Percentiles rank a stretch among this genome's conserved stretches.
Conservation (phyloP, 2,329 filamentous ascomycete genomes). For the Aureobasidium subglaciale region DNA sequence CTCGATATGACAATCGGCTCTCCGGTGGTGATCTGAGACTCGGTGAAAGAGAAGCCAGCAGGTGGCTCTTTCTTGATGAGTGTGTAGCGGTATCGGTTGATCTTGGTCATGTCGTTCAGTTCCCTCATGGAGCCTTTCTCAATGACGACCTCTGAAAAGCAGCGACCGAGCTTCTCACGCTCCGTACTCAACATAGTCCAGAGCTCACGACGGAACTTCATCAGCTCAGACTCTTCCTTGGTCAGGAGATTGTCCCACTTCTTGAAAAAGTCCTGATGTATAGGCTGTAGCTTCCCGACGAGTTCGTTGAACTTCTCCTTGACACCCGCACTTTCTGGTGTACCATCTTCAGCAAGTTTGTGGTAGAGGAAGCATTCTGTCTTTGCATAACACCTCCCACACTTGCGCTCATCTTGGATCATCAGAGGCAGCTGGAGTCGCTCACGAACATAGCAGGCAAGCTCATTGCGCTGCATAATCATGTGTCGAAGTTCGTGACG, state of each 20-base stretch:
- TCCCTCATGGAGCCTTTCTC: constrained; percentile 68
- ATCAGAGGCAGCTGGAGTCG: constrained; percentile 78
- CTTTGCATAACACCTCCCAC: constrained; percentile 84
- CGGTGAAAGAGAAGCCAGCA: constrained; percentile 70
- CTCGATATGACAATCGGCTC: constrained; percentile 97
- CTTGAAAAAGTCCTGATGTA: constrained; percentile 67
- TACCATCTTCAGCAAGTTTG: constrained; percentile 77
- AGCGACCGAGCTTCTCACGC: constrained; percentile 79
- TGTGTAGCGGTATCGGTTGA: constrained; percentile 84
- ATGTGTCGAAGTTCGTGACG: constrained; percentile 87
- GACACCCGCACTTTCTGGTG: constrained; percentile 73
- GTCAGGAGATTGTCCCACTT: constrained; percentile 93
- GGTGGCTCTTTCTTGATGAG: constrained; percentile 62
- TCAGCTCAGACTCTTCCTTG: constrained; percentile 85
- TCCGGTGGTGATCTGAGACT: constrained; percentile 79
- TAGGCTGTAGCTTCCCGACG: constrained; percentile 51
- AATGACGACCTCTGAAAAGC: constrained; percentile 82
- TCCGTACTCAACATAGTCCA: constrained; percentile 94
- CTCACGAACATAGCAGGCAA: constrained; percentile 79
- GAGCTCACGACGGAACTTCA: constrained; percentile 79
- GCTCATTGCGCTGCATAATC: constrained; percentile 89
- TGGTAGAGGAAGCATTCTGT: constrained; percentile 89
- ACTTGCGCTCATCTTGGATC: constrained; percentile 73
- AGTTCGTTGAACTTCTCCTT: constrained; percentile 75
- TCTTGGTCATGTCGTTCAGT: constrained; percentile 58